Evolutionary conservation across 768 basidiomycete species (phyloP).

Genomic region (Amyloporia xantha): DNA sequence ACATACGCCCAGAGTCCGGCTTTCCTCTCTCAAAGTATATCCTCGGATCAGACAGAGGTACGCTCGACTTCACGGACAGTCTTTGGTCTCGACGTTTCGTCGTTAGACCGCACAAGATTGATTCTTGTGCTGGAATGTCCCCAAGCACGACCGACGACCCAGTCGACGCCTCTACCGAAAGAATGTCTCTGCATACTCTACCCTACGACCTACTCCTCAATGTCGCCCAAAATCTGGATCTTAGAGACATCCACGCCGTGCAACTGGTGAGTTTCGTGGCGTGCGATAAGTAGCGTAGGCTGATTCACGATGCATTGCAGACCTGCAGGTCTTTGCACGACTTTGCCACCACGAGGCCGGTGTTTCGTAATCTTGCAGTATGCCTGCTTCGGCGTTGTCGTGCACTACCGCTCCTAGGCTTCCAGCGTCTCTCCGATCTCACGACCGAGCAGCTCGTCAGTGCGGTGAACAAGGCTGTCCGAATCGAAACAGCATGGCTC

Average conservation of each 20-base stretch:
- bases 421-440: constrained; percentile 62
- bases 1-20: too few relatives aligned
- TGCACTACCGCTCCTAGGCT: constrained; percentile 61
- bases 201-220: constrained; percentile 70
- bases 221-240: constrained; percentile 55
- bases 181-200: constrained; percentile 35
- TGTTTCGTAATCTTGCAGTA: constrained; percentile 59
- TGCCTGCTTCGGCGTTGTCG: constrained; percentile 60
- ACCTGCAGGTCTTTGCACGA: constrained; percentile 55
- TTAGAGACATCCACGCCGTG: constrained; percentile 52
- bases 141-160: too few relatives aligned
- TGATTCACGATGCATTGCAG: too few relatives aligned
- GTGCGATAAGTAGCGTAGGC: too few relatives aligned
- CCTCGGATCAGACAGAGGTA: too few relatives aligned
- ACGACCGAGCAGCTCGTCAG: constrained; percentile 53
- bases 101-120: too few relatives aligned
- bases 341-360: constrained; percentile 58
- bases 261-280: constrained; percentile 63
- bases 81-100: too few relatives aligned
- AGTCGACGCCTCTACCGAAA: too few relatives aligned
- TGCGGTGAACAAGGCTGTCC: constrained; percentile 56
- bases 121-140: too few relatives aligned
- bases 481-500: constrained; percentile 58
- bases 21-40: too few relatives aligned
- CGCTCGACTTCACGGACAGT: too few relatives aligned